phyloP scores from a whole-genome alignment of 352 stramenopile genomes.

The Pythium aristosporum region DNA sequence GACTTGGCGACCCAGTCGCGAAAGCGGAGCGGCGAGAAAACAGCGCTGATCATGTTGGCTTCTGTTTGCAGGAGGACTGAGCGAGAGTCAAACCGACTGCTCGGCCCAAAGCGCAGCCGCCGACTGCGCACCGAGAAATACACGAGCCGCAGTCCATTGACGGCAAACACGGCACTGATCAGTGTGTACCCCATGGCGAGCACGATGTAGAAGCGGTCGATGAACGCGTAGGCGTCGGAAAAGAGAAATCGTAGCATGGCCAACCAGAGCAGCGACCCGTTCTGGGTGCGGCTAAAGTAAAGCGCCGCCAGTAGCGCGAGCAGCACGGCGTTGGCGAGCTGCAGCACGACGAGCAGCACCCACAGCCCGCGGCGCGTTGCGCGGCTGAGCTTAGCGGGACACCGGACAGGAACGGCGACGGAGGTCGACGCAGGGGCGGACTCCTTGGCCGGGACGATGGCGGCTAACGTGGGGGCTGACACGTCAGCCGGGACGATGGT shows the following conservation, averaged over 20 bases:
- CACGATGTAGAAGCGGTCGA: constrained; percentile 4
- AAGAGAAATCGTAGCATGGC: constrained; percentile 24
- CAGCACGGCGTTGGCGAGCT: constrained; percentile 7
- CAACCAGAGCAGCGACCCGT: constrained; percentile 20
- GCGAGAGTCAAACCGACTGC: background rate
- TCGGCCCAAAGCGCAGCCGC: constrained; percentile 10
- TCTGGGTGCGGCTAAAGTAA: constrained; percentile 6
- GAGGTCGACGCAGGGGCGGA: too few relatives aligned
- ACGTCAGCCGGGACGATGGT: too few relatives aligned
- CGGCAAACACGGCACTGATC: constrained; percentile 2
- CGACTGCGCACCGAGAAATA: constrained; percentile 10
- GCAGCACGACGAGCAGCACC: constrained; percentile 8
- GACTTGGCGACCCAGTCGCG: background rate
- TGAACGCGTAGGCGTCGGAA: constrained; percentile 10
- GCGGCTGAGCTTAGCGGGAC: too few relatives aligned
- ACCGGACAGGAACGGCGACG: too few relatives aligned
- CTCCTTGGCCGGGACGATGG: too few relatives aligned
- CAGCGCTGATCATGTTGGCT: background rate
- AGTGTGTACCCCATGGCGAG: constrained; percentile 5
- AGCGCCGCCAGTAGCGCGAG: background rate
- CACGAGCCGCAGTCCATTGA: constrained; percentile 9
- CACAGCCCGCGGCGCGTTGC: constrained; percentile 2
- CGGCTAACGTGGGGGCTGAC: too few relatives aligned
- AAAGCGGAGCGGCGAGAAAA: background rate
- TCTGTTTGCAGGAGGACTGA: background rate